Percentiles rank a stretch among this genome's conserved stretches.
Conservation (phyloP, 1,139 yeast genomes). For the Geotrichum phurueaensis region DNA sequence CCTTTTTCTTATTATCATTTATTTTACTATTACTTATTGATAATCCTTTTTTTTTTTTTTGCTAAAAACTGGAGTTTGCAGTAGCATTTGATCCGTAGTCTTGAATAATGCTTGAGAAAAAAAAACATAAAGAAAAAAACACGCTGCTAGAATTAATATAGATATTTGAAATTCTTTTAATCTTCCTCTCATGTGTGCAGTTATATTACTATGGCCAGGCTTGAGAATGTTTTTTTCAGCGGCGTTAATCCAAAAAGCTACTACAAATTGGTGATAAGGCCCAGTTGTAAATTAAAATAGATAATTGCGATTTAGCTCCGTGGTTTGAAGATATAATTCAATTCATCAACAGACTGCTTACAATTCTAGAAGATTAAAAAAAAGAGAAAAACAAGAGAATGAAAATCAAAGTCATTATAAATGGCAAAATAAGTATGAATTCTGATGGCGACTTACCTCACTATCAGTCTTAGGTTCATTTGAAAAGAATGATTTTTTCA, state of each 20-base stretch:
- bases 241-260: neutral
- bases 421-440: neutral
- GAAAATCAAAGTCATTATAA: neutral
- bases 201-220: too few relatives aligned
- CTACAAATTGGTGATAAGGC: neutral
- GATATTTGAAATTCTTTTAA: neutral
- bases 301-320: too few relatives aligned
- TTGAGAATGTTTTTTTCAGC: neutral
- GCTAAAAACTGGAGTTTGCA: neutral
- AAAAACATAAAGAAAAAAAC: too few relatives aligned
- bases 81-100: neutral
- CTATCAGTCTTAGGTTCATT: neutral
- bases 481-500: neutral
- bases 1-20: neutral
- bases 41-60: neutral
- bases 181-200: neutral
- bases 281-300: neutral
- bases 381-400: neutral
- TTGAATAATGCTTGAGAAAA: neutral
- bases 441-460: too few relatives aligned
- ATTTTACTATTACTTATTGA: neutral
- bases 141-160: neutral
- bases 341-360: neutral
- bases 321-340: neutral
- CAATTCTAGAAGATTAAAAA: neutral